Evolutionary conservation across 2,329 filamentous ascomycete genomes (phyloP).

Genomic region (Stachybotrys echinatus): DNA sequence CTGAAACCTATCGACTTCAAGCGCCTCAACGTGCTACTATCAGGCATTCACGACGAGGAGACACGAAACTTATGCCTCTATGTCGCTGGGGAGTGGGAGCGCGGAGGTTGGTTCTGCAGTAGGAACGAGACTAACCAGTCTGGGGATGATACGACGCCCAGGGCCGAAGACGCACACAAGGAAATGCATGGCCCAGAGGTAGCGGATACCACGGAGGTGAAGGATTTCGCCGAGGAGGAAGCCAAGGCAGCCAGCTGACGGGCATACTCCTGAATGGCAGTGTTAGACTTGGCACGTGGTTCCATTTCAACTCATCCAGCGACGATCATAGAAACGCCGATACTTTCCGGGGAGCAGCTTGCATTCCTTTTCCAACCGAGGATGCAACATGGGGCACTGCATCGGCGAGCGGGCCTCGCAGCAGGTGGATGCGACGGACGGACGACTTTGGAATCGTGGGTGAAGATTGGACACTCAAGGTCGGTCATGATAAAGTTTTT

Average conservation of each 20-base stretch:
- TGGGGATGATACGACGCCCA: conserved; percentile 20
- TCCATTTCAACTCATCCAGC: no score
- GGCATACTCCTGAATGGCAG: background rate
- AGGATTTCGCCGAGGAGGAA: background rate
- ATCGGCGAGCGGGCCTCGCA: no score
- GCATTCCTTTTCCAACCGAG: no score
- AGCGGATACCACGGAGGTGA: background rate
- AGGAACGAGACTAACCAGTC: conserved; percentile 7
- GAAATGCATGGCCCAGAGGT: background rate
- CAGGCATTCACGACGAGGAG: conserved; percentile 59
- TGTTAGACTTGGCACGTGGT: no score
- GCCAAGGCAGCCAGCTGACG: background rate
- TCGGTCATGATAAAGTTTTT: no score
- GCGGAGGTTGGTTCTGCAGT: conserved; percentile 72
- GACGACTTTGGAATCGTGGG: no score
- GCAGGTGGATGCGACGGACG: no score
- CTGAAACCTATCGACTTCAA: conserved; percentile 83
- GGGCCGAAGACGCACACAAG: conserved; percentile 10
- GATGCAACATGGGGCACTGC: no score
- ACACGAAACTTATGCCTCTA: conserved; percentile 62
- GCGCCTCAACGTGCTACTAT: conserved; percentile 62
- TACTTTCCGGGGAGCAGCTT: no score
- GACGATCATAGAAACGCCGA: no score
- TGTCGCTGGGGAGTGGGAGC: conserved; percentile 68
- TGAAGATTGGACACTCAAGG: no score